Percentiles rank a stretch among this genome's conserved stretches.
Conservation (phyloP, 108 stramenopile genomes). For the Conticribra guillardii region DNA sequence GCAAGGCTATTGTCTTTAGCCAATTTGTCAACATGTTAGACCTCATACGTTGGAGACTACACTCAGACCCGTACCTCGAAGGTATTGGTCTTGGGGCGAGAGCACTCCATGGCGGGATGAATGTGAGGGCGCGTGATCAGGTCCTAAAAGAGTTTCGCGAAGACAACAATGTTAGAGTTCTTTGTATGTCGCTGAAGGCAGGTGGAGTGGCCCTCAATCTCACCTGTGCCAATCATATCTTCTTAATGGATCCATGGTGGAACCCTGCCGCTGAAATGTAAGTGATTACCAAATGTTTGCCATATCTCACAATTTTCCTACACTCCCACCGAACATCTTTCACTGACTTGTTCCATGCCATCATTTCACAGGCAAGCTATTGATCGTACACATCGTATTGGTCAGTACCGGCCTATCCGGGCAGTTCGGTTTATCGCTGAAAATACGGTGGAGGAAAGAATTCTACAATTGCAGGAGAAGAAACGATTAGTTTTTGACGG, state of each 20-base stretch:
- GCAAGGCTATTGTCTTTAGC: constrained; percentile 97
- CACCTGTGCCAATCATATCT: constrained; percentile 92
- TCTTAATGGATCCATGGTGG: constrained; percentile 95
- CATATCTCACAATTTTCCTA: neutral
- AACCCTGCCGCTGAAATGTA: constrained; percentile 84
- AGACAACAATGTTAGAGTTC: constrained; percentile 83
- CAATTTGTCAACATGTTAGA: constrained; percentile 99
- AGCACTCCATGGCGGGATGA: constrained; percentile 93
- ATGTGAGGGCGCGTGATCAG: constrained; percentile 86
- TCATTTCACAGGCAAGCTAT: constrained; percentile 92
- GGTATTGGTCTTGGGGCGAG: constrained; percentile 81
- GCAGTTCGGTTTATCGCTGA: constrained; percentile 96
- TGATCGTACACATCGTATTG: constrained; percentile 96
- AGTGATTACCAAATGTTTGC: neutral
- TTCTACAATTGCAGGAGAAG: constrained; percentile 97
- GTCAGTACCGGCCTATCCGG: constrained; percentile 93
- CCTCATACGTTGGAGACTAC: constrained; percentile 92
- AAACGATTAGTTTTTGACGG: constrained; percentile 97
- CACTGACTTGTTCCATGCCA: no score
- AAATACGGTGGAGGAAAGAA: constrained; percentile 97
- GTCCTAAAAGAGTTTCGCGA: constrained; percentile 86
- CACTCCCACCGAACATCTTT: neutral
- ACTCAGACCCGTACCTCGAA: constrained; percentile 80
- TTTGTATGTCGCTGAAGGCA: constrained; percentile 95
- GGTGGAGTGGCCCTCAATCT: constrained; percentile 97